phyloP scores from a whole-genome alignment of 148 eudicot genomes.

The Cornus controversa region DNA sequence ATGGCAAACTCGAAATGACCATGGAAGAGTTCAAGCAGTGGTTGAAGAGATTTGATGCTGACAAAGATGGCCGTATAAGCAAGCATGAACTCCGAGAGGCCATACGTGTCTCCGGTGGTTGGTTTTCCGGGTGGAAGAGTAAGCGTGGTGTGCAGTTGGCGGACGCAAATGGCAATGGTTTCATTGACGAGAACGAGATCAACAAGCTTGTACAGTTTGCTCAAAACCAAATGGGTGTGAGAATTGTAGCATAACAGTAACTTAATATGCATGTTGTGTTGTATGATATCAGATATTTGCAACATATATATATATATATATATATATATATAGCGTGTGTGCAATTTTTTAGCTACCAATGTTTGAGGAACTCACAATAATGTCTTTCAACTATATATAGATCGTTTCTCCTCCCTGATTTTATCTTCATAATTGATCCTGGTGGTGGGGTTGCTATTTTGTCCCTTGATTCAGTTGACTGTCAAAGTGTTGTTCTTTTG shows the following conservation, averaged over 20 bases:
- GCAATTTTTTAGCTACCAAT: too few relatives aligned
- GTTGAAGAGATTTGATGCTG: slow-evolving; percentile 24
- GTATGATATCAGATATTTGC: too few relatives aligned
- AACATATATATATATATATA: too few relatives aligned
- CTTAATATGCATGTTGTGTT: too few relatives aligned
- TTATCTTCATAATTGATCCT: too few relatives aligned
- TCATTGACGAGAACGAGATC: slow-evolving; percentile 13
- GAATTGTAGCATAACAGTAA: neutral
- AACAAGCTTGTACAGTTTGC: slow-evolving; percentile 7
- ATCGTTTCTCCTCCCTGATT: too few relatives aligned
- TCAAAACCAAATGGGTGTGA: neutral
- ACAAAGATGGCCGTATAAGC: slow-evolving; percentile 25
- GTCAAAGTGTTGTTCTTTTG: too few relatives aligned
- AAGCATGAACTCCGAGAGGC: slow-evolving; percentile 23
- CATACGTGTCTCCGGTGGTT: slow-evolving; percentile 14
- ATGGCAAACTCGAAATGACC: slow-evolving; percentile 24
- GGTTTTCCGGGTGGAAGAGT: slow-evolving; percentile 19
- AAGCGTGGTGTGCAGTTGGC: slow-evolving; percentile 15
- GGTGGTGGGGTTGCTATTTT: too few relatives aligned
- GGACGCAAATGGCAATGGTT: slow-evolving; percentile 20
- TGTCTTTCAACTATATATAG: too few relatives aligned
- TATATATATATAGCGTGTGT: too few relatives aligned
- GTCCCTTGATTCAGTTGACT: too few relatives aligned
- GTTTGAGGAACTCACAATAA: too few relatives aligned
- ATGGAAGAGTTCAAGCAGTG: slow-evolving; percentile 26